Evolutionary conservation across 2,329 filamentous ascomycete species (phyloP), one percentile per base, ranked within the genome.

Genomic region (Pseudogymnoascus sp.): DNA sequence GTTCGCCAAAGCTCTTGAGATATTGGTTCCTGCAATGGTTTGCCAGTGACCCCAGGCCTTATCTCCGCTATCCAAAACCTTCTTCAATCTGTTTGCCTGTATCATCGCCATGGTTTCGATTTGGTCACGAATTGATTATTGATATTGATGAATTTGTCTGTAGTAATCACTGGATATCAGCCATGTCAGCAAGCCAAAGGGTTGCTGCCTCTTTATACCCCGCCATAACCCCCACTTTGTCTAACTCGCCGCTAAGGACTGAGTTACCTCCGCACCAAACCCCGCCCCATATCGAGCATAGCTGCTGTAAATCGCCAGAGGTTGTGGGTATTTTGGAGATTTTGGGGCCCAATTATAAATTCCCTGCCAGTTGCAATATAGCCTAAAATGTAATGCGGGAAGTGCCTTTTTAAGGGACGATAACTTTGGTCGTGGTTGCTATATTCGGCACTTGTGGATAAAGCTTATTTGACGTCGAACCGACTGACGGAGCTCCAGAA

Each of bases 1-100:
- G 59, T 82, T 75, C 1, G 86, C 84, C 55, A 89, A 73, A 15
- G 78, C 71, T 59, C 83, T 76, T 4, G 82, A 82, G 10, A 85
- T 72, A 63, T 85, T 84, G 45, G 77, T 75, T 0, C 82, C 81
- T 0, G 83, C 82, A 59, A 85, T 71, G 75, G 83, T 83, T 72
- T 86, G 83, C 83, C 82, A 86, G 59, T 80, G 74, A 3, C 83
- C 83, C 65, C 79, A 77, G 5, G 79, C 58, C 3, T 62, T 71
- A 58, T 71, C 74, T 58, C 74, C 76, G 63, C 77, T 74, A 21
- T 71, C 66, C 61, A 84, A 77, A n/a, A 75, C 75, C 60, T 74
- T 74, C 67, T 75, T 77, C 62, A 84, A 68, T 60, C 73, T 74
- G 66, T 80, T 82, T 57, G 76, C 73, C 13, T 71, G 67, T 61